These are phyloP conservation scores for Leishmania tropica DNA, from an alignment of 208 protist species.

Conservation along the genomic window DNA sequence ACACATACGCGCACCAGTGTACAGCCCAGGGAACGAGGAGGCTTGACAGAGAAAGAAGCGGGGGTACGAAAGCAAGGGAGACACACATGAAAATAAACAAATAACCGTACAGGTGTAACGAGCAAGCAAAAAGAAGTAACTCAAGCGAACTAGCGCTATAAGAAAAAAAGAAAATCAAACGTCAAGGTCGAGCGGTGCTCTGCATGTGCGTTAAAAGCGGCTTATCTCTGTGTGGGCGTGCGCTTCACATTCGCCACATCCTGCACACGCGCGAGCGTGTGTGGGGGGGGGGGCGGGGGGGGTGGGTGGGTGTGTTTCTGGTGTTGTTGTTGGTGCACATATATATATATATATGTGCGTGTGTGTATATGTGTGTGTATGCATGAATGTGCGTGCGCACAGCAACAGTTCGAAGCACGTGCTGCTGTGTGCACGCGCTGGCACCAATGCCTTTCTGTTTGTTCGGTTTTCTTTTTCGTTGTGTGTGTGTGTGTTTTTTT, in stretches of 20 bases:
- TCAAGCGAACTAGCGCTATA: background rate
- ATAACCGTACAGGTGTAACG: background rate
- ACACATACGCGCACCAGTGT: background rate
- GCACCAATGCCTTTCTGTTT: too few species aligned
- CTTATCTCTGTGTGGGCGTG: background rate
- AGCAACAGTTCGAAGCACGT: too few species aligned
- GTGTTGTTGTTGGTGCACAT: too few species aligned
- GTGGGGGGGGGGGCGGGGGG: too few species aligned
- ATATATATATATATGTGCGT: background rate
- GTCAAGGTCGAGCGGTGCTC: background rate
- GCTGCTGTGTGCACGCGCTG: too few species aligned
- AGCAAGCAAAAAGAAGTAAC: background rate
- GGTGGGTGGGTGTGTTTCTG: too few species aligned
- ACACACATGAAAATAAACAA: background rate
- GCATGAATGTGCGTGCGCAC: too few species aligned
- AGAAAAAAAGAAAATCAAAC: background rate
- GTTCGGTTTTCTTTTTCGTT: too few species aligned
- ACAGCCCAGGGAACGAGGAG: background rate
- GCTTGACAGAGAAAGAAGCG: background rate
- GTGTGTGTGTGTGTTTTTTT: too few species aligned
- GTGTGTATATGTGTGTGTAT: background rate
- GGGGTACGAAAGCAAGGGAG: background rate
- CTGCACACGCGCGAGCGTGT: too few species aligned
- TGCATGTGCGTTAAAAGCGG: background rate
- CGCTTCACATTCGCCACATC: background rate